Evolutionary conservation across 768 basidiomycete species (phyloP), one percentile per base, ranked within the genome.

Genomic region (Amanita pallidorosea): DNA sequence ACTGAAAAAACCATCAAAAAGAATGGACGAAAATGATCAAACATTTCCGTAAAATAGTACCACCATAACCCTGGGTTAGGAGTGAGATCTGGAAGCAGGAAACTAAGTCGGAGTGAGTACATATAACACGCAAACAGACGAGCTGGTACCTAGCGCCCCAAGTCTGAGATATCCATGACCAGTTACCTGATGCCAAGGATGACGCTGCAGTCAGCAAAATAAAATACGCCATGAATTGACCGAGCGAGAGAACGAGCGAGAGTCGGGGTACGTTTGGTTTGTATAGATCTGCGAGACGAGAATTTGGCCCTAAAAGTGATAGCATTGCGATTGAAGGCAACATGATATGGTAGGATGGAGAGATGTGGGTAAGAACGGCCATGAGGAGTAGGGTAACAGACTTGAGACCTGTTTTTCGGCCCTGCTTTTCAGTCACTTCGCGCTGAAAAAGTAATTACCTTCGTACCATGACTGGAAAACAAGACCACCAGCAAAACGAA

Each of bases 11-110:
- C 88, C 75, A 93, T 85, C 29, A 97, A 70, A 74, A 96, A 99
- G 69, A 97, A 97, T 4, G 85, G 80, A 27, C 96, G 73, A 72
- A 97, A 99, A 62, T 98, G 88, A 61, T 97, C 95, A 56, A 99
- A 99, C 88, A 97, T 97, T 64, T 98, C 95, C 9, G 92, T 97
- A 69, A 98, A 97, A 70, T 98, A 98, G 65, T 98, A 98, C 95
- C 95, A 98, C 88, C 92, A 92, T 25, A 97, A 67, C 2, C 96
- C 95, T 4, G 88, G 81, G 58, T 94, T 98, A 0, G 96, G 95
- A 7, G 91, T 93, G 55, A 98, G 67, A 62, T 96, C 94, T 2
- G 88, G 86, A 7, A 96, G 77, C 17, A 76, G 78, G 20, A 96
- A 60, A 42, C 94, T 97, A 57, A 12, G 11, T 42, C 22, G 25